Base-by-base conservation (phyloP, 2,329 filamentous ascomycete species). In the Zymoseptoria brevis region DNA sequence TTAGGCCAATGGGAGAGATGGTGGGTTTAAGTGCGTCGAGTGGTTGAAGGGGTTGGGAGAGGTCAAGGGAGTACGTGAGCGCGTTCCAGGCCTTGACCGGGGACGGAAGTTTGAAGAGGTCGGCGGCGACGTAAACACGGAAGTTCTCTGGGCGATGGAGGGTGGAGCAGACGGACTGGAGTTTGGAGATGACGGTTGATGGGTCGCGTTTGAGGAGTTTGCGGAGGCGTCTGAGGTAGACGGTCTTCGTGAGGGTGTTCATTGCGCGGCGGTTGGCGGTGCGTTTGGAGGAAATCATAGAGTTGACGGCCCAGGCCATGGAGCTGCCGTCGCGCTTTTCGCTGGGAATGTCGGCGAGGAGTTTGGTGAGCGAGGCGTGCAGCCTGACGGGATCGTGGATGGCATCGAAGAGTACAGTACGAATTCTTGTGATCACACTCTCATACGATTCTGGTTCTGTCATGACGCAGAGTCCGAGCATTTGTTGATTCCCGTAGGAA, bases 341-440 rank as follows among this genome's bases (percentile, higher is more conserved):
- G 70, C 96, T 91, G 0, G 94, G 94, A 19, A 99, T 87, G 67
- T 97, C 93, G 2, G 92, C 91, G 19, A 96, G 80, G 52, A 95
- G 84, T 74, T 96, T 95, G 59, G 86, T 86, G 16, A 95, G 79
- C 48, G 83, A 82, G 1, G 83, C 79, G 55, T 80, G 79, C 21
- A 87, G 74, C 61, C 84, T 76, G 58, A 63, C 89, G 2, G 87
- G 81, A 68, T 97, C 93, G 69, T 97, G 96, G 55, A 96, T 80
- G 48, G 89, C 88, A 71, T 95, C 87, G 72, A 93, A 96, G 73
- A 96, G 87, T 74, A 97, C 82, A 11, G 89, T 88, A 19, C 86
- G 86, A 11, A 96, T 80, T 90, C 92, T 96, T 61, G 86, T 80
- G 59, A 97, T 87, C 1, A 89, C 86, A 0, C 85, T 86, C 50